Base-by-base conservation (phyloP, 257 asterid species). In the Nicotiana paniculata region DNA sequence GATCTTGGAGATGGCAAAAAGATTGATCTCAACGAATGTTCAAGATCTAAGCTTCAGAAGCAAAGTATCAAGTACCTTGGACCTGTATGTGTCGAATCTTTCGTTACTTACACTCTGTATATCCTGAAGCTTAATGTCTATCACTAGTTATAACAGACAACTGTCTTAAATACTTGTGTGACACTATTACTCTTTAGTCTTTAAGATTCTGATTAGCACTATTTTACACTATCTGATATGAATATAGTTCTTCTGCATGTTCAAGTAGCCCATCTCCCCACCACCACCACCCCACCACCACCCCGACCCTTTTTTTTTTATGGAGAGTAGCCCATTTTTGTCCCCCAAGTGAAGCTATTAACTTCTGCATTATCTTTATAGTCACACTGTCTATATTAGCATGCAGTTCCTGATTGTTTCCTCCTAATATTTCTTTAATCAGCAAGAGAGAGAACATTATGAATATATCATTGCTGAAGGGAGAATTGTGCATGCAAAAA, bases 1-100 rank as follows among this genome's bases (percentile, higher is more conserved):
- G 99, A 96, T 90, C 83, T 96, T 87, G 99, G 99, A 85, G 98
- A 96, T 74, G 98, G 99, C 75, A 94, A 85, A 85, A 97, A 93
- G 57, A 91, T 94, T 79, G 95, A 94, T 86, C 95, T 92, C 51
- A 86, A 88, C 81, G 94, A 92, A 86, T 94, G 97, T 85, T 93
- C 97, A 8, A 88, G 95, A 85, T 87, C 93, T 33, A 91, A 90
- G 92, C 99, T 96, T 78, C 97, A 97, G 79, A 84, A 92, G 35
- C 99, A 93, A 65, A 89, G 94, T 87, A 94, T 96, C 91, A 90
- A 89, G 83, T 96, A 96, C 88, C 97, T 96, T 80, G 99, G 97
- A 81, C 99, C 97, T 3, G 99, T 96, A 92, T 7, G 97, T 89
- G 66, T 77, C 67, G 84, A 77, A 80, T 62, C 63, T 57, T 68